phyloP scores from a whole-genome alignment of 257 asterid species.

The Petrea volubilis region DNA sequence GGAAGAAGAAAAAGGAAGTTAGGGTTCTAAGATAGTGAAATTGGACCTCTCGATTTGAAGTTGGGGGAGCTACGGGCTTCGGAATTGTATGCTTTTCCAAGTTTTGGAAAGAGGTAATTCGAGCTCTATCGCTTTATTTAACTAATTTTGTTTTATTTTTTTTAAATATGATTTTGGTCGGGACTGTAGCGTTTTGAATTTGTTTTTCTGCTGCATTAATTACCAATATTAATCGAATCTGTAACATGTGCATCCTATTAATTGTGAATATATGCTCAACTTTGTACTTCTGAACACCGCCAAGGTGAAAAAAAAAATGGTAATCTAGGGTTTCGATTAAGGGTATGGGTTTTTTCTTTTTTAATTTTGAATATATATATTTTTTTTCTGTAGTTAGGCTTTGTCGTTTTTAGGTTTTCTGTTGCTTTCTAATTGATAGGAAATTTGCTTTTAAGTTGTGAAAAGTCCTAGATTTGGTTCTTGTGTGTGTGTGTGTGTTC shows the following conservation, averaged over 20 bases:
- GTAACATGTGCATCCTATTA: conserved; percentile 22
- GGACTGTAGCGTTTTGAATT: conserved; percentile 1
- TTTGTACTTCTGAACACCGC: conserved; percentile 9
- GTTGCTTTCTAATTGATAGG: too few relatives aligned
- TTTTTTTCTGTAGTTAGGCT: conserved; percentile 17
- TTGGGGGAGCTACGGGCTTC: conserved; percentile 4
- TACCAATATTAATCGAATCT: conserved; percentile 19
- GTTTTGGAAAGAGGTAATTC: conserved; percentile 30
- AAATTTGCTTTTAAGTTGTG: too few relatives aligned
- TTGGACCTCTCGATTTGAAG: neutral
- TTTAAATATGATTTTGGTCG: conserved; percentile 6
- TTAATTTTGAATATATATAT: too few relatives aligned
- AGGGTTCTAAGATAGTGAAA: neutral
- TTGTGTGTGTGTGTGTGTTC: too few relatives aligned
- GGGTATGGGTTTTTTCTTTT: neutral
- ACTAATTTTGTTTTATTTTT: neutral
- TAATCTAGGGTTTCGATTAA: conserved; percentile 33
- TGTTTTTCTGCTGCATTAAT: conserved; percentile 29
- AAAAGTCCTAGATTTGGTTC: too few relatives aligned
- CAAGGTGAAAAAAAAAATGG: neutral
- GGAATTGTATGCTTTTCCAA: conserved; percentile 4
- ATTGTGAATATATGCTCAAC: conserved; percentile 14
- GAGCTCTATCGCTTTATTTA: neutral
- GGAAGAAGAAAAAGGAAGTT: neutral
- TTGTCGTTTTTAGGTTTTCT: too few relatives aligned